phyloP scores from a whole-genome alignment of 306 rosid species.

The Lotus japonicus region DNA sequence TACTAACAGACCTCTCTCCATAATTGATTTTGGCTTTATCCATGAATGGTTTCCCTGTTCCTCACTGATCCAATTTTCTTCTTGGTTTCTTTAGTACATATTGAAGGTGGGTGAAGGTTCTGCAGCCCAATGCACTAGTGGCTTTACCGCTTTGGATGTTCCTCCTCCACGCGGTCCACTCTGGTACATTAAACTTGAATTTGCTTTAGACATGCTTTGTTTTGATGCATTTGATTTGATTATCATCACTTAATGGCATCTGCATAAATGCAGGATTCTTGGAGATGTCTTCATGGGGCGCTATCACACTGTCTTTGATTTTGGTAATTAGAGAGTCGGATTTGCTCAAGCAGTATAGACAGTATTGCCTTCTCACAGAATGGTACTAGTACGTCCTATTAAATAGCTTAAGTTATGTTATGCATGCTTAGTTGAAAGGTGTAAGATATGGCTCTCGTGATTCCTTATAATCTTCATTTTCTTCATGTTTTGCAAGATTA shows the following conservation, averaged over 20 bases:
- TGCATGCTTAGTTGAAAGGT: too few relatives aligned
- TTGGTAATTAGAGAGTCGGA: conserved; percentile 64
- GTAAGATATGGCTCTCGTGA: too few relatives aligned
- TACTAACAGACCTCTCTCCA: too few relatives aligned
- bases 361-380: not conserved
- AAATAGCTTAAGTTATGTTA: too few relatives aligned
- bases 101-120: conserved; percentile 70
- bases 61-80: conserved; percentile 11
- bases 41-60: too few relatives aligned
- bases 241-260: conserved; percentile 4
- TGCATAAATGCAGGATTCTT: conserved; percentile 62
- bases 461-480: not conserved
- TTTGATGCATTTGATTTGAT: conserved; percentile 18
- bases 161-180: conserved; percentile 97
- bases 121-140: conserved; percentile 82
- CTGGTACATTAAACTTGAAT: conserved; percentile 44
- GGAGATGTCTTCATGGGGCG: conserved; percentile 94
- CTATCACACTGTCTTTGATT: conserved; percentile 87
- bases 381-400: not conserved
- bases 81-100: conserved; percentile 59
- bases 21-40: too few relatives aligned
- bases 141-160: conserved; percentile 66
- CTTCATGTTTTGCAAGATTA: conserved; percentile 1
- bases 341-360: conserved; percentile 80
- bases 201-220: not conserved